A percentile compares a stretch with the other conserved stretches of the same genome.
Evolutionary conservation across 805 yeast genomes (phyloP).

Genomic region (Dipodascus geniculatus): DNA sequence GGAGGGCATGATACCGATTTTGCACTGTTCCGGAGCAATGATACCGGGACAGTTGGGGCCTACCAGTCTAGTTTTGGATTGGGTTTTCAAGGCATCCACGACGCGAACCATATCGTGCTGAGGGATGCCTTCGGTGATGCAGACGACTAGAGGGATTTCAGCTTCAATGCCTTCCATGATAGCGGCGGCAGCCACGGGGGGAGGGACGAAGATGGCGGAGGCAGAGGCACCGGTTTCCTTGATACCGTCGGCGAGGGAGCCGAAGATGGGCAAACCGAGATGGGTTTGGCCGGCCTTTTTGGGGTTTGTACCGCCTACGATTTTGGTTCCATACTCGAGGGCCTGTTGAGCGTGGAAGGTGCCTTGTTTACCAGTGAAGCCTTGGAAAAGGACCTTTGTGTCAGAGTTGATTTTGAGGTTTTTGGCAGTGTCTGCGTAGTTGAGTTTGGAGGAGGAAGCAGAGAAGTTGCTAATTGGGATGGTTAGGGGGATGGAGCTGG

Average conservation of each 20-base stretch:
- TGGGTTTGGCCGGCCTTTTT: conserved; percentile 91
- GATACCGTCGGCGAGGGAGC: conserved; percentile 76
- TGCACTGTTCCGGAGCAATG: conserved; percentile 95
- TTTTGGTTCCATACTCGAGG: conserved; percentile 85
- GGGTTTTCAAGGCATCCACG: conserved; percentile 86
- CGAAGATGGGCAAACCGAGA: conserved; percentile 84
- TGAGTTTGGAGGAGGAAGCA: conserved; percentile 17
- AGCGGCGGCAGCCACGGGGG: conserved; percentile 89
- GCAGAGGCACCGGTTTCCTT: conserved; percentile 89
- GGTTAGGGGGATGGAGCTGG: neutral
- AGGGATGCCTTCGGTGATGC: conserved; percentile 98
- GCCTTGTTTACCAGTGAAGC: conserved; percentile 95
- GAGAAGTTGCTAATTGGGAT: conserved; percentile 25
- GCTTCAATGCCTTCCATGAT: conserved; percentile 97
- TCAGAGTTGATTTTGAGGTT: conserved; percentile 75
- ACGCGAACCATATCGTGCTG: conserved; percentile 97
- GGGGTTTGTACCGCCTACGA: conserved; percentile 98
- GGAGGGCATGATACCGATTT: conserved; percentile 98
- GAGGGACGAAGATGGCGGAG: conserved; percentile 95
- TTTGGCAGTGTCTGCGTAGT: conserved; percentile 66
- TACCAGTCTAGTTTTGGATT: conserved; percentile 89
- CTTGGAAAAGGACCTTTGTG: conserved; percentile 95
- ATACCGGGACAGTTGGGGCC: conserved; percentile 99
- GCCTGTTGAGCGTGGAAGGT: conserved; percentile 98
- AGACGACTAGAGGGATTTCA: conserved; percentile 88